Base-by-base conservation (phyloP, 495 filamentous ascomycete species). In the Neurospora sp. region DNA sequence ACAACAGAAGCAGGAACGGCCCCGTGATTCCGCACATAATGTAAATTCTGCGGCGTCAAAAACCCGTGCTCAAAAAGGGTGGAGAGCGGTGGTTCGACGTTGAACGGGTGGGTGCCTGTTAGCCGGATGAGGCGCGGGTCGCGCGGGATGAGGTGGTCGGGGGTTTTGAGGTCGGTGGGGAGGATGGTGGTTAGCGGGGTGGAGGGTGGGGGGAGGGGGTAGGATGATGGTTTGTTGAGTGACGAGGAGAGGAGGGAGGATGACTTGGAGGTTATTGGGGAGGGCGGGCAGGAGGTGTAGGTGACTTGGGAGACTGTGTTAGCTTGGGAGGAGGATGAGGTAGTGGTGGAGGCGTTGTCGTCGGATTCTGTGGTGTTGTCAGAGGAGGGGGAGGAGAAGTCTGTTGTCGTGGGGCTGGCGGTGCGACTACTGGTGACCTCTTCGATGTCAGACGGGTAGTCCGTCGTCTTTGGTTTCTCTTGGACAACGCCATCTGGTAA, bases 11-110 rank as follows among this genome's bases (percentile, higher is more conserved):
- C 79, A 4, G 95, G 95, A 7, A 98, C 95, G 0, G 92, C 85
- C 9, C 95, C 95, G 85, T 98, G 95, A 72, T 98, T 98, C 74
- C 95, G 84, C n/a, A 98, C 95, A 80, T 96, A 98, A 83, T 97
- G 96, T 2, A 98, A 84, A 74, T 97, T 93, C n/a, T 93, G 91
- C 31, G 91, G 91, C 5, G 95, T 98, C 44, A 98, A 84, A 79
- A 97, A 98, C 77, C 91, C 92, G 82, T 97, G 90, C 76, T 97
- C 87, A 79, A 88, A 97, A 9, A 98, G 84, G 5, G 89, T 87
- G 20, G 88, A 91, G 12, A 98, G 82, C 9, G 95, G 95, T 6
- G 95, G 88, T 83, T 98, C 95, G 68, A 94, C 92, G 79, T 98
- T 98, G 83, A 97, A 97, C 4, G 95, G 95, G 83, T 98, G 95